Evolutionary conservation across 331 rosid species (phyloP), one percentile per base, ranked within the genome.

Genomic region (Phaseolus coccineus): DNA sequence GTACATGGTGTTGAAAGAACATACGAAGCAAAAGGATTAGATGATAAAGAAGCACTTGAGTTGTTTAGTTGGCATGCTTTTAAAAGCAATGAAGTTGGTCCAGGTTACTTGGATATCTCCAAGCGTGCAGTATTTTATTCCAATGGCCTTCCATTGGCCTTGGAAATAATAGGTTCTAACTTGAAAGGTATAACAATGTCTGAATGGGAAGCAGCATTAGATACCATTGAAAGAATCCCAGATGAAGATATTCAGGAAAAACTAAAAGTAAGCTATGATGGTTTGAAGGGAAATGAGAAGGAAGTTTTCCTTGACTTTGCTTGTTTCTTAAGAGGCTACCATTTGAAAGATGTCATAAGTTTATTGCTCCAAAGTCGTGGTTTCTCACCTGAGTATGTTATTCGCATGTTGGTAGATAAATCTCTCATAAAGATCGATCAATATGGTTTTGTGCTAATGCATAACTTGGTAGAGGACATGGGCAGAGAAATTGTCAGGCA

Each of bases 21-120:
- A 4, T 69, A 69, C 1, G 39, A 69, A 69, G 77, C 19, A 19
- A 2, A 69, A 63, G 39, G 27, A 22, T 57, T 79, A 11, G 19
- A 69, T 58, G 16, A 47, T 8, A 31, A 14, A 12, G 62, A 79
- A 33, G 71, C 71, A 14, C 52, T 79, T 25, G 52, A 79, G 55
- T 48, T 79, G 71, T 79, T 79, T 46, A 40, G 61, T 44, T 56
- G 69, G 77, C 55, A 57, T 44, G 82, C 82, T 51, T 79, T 79
- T 13, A 69, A 46, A 69, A 69, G 37, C 0, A 22, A 46, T 0
- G 37, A 58, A 24, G 63, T 35, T 31, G 14, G 2, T 44, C 6
- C 27, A 22, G 51, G 39, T 44, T 69, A 69, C 40, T 22, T 19
- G 22, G 64, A 58, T 39, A 8, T 79, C 6, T 57, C 71, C 7